Percentiles rank a stretch among this genome's conserved stretches.
Evolutionary conservation across 2,329 filamentous ascomycete genomes (phyloP).

Genomic region (Colletotrichum sp.): DNA sequence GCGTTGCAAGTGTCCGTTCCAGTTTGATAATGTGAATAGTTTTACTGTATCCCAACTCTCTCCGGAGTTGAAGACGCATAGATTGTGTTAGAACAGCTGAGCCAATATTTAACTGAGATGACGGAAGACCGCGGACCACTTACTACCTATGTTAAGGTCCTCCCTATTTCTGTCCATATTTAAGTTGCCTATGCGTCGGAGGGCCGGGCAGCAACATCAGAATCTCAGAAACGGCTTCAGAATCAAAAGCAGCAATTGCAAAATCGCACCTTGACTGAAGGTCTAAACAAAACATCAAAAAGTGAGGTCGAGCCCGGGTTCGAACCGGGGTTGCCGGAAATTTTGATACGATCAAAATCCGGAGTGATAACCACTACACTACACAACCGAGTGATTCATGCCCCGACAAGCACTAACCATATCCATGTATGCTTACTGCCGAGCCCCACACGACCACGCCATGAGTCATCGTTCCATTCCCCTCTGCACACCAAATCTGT

Average conservation of each 20-base stretch:
- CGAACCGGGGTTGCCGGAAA: conserved; percentile 22
- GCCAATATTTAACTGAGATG: neutral
- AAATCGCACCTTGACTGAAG: fast-evolving
- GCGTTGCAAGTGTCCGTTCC: neutral
- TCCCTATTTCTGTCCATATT: too few relatives aligned
- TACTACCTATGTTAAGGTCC: too few relatives aligned
- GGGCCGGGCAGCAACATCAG: fast-evolving
- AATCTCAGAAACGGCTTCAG: fast-evolving
- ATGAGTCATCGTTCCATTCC: neutral
- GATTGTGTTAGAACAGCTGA: neutral
- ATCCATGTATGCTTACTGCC: fast-evolving
- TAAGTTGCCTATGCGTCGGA: neutral
- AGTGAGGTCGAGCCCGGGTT: conserved; percentile 20
- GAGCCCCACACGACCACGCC: neutral
- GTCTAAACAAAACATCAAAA: neutral
- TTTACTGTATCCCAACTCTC: neutral
- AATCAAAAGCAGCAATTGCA: fast-evolving
- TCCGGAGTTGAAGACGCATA: neutral
- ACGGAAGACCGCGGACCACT: too few relatives aligned
- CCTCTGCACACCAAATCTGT: fast-evolving
- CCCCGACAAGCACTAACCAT: fast-evolving
- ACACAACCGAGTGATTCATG: neutral
- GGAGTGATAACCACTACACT: conserved; percentile 23
- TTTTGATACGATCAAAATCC: conserved; percentile 18
- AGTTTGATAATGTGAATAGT: fast-evolving